These are phyloP conservation scores for Juncus inflexus DNA, from an alignment of 176 grass and related monocot species.

Conservation along the genomic window DNA sequence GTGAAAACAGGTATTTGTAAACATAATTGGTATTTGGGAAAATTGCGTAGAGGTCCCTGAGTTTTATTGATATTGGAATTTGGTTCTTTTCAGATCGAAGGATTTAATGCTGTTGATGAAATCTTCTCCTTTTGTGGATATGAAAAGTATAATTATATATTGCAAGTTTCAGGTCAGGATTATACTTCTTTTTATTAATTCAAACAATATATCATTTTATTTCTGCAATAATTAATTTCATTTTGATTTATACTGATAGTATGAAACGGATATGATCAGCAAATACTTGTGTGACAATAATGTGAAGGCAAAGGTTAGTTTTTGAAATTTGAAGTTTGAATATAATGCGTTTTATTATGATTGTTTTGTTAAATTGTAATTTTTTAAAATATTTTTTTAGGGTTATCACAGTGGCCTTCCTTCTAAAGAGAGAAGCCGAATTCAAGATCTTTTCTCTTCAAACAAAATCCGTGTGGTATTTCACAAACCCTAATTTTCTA, in stretches of 20 bases:
- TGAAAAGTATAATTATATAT: slow-evolving; percentile 90
- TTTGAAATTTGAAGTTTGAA: slow-evolving; percentile 29
- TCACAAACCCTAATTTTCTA: slow-evolving; percentile 23
- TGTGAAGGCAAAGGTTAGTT: slow-evolving; percentile 58
- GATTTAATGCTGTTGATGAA: slow-evolving; percentile 84
- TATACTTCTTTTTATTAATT: slow-evolving; percentile 28
- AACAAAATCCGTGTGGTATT: slow-evolving; percentile 95
- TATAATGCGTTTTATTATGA: slow-evolving; percentile 14
- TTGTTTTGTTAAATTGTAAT: slow-evolving; percentile 16
- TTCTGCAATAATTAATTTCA: neutral
- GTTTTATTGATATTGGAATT: neutral
- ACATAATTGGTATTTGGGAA: slow-evolving; percentile 18
- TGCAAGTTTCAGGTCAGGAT: slow-evolving; percentile 91
- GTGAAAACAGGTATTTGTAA: slow-evolving; percentile 63
- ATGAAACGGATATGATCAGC: slow-evolving; percentile 73
- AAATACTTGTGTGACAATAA: slow-evolving; percentile 87
- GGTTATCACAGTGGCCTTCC: slow-evolving; percentile 85
- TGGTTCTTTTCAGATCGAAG: slow-evolving; percentile 54
- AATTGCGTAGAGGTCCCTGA: slow-evolving; percentile 6
- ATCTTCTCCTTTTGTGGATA: slow-evolving; percentile 60
- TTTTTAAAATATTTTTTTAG: slow-evolving; percentile 29
- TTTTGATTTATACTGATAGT: slow-evolving; percentile 42
- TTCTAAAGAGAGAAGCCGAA: slow-evolving; percentile 65
- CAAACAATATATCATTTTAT: slow-evolving; percentile 15
- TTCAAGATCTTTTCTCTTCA: slow-evolving; percentile 79